Evolutionary conservation across 176 grass and related monocot species (phyloP), one percentile per base, ranked within the genome.

Genomic region (Phragmites australis): DNA sequence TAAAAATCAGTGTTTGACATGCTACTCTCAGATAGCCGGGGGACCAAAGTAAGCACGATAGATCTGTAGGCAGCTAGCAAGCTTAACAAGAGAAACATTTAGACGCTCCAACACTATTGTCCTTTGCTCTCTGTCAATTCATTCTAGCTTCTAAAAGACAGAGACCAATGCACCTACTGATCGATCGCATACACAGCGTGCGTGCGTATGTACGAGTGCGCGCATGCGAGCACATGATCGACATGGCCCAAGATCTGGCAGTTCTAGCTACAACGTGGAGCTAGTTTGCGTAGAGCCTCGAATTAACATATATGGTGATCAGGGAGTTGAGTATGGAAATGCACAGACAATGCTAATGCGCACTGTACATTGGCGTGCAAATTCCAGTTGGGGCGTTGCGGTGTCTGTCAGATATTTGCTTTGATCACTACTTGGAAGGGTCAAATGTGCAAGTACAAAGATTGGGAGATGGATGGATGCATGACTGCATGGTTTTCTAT

Each of bases 1-100:
- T 82, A 89, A 85, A 89, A 89, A 81, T 89, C 87, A 60, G 87
- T 58, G 87, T 64, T 85, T 72, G 83, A 89, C 87, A 85, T 81
- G 77, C 87, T 85, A 85, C 87, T 65, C 29, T 58, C 17, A 65
- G 73, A 85, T 89, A 89, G 87, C 77, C 72, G 30, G 87, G 87
- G 87, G 87, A 89, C 87, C 87, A 75, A 89, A 55, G n/a, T 44
- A 17, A 82, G 64, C 78, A 76, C 4, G 47, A 62, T 37, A 37
- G 57, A 58, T 87, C 79, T 75, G 52, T 67, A 74, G 49, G 68
- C 57, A 51, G 57, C 87, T 84, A 82, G 71, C 74, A 70, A 75
- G 61, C 70, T 80, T 84, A 75, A 67, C 76, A 66, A n/a, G 62
- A 34, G 69, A 75, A 50, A 65, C 80, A 41, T 41, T 25, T 26